Evolutionary conservation across 805 yeast genomes (phyloP).

Genomic region (Debaryomyces hansenii): DNA sequence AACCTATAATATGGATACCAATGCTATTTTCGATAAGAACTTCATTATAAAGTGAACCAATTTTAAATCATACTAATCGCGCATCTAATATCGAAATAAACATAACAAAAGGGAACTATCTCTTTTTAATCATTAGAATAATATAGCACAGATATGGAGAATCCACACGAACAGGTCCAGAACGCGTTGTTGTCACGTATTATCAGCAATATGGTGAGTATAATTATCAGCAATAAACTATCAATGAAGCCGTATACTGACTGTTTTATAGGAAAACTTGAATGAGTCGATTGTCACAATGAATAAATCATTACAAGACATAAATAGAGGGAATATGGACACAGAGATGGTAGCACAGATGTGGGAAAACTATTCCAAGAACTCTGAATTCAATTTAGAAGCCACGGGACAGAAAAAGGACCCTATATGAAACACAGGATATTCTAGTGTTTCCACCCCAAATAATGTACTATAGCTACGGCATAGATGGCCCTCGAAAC

Average conservation of each 20-base stretch:
- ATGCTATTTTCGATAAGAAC: too few relatives aligned
- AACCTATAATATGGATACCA: too few relatives aligned
- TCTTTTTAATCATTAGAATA: too few relatives aligned
- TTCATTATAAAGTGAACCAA: too few relatives aligned
- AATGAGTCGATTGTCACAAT: conserved; percentile 68
- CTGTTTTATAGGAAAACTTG: conserved; percentile 52
- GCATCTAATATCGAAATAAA: background rate
- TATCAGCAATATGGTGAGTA: conserved; percentile 72
- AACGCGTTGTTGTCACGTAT: conserved; percentile 73
- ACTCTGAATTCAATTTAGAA: conserved; percentile 67
- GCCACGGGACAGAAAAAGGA: conserved; percentile 62
- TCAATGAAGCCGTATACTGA: background rate
- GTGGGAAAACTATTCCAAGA: conserved; percentile 76
- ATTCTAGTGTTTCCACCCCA: background rate
- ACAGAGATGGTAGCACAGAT: conserved; percentile 71
- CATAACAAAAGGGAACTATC: background rate
- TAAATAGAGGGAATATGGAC: conserved; percentile 66
- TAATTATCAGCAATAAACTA: background rate
- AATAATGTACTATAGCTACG: background rate
- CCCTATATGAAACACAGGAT: conserved; percentile 34
- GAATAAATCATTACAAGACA: conserved; percentile 59
- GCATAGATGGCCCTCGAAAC: too few relatives aligned
- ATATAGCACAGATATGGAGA: conserved; percentile 53
- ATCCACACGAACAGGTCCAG: conserved; percentile 83
- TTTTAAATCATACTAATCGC: background rate